Evolutionary conservation across 805 yeast species (phyloP).

Genomic region (Brettanomyces nanus): DNA sequence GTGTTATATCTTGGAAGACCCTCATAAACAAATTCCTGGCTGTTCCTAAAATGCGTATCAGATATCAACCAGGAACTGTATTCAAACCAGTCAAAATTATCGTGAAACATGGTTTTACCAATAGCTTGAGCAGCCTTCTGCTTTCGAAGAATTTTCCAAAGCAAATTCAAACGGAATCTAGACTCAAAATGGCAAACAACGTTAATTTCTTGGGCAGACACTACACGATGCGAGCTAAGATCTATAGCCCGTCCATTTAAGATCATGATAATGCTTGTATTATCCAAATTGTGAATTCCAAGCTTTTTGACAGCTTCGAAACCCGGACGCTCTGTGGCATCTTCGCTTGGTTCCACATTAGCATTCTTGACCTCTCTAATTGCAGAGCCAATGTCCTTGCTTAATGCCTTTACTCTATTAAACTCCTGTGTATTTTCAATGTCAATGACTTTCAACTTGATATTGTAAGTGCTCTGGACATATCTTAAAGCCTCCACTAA

Average conservation of each 20-base stretch:
- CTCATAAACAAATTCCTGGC: slow-evolving; percentile 21
- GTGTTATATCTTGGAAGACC: slow-evolving; percentile 16
- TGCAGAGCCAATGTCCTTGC: not conserved
- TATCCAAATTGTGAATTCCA: not conserved
- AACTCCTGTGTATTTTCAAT: slow-evolving; percentile 3
- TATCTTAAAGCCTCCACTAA: slow-evolving; percentile 29
- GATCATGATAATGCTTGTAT: slow-evolving; percentile 29
- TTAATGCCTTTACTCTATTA: not conserved
- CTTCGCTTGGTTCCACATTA: not conserved
- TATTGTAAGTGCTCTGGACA: slow-evolving; percentile 4
- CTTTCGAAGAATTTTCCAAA: slow-evolving; percentile 5
- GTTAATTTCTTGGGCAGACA: slow-evolving; percentile 17
- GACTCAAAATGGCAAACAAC: slow-evolving; percentile 40
- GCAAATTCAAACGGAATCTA: slow-evolving; percentile 30
- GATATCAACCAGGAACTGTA: slow-evolving; percentile 14
- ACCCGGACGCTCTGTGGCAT: not conserved
- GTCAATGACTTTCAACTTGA: slow-evolving; percentile 16
- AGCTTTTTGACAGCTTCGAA: not conserved
- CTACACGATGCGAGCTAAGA: slow-evolving; percentile 20
- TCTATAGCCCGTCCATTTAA: slow-evolving; percentile 48
- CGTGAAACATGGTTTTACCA: slow-evolving; percentile 4
- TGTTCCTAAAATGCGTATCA: slow-evolving; percentile 19
- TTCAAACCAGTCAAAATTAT: slow-evolving; percentile 17
- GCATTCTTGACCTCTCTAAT: not conserved
- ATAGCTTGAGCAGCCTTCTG: not conserved